Percentiles rank a stretch among this genome's conserved stretches.
phyloP scores from a whole-genome alignment of 2,329 filamentous ascomycete species.

The Pseudogymnoascus sp. region DNA sequence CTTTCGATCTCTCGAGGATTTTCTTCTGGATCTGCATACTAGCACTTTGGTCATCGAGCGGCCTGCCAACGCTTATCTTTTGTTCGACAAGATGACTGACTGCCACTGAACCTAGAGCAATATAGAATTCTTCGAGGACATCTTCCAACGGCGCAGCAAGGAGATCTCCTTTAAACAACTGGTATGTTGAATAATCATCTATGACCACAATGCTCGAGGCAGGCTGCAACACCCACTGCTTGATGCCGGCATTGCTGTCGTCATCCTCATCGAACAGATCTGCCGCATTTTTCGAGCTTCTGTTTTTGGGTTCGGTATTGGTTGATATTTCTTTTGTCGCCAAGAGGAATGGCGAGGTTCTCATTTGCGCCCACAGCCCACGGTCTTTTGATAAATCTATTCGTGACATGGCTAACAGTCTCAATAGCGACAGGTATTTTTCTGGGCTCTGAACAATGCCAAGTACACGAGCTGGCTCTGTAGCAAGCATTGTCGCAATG shows the following conservation, averaged over 20 bases:
- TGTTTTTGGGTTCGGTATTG: conserved; percentile 19
- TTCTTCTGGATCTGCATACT: conserved; percentile 67
- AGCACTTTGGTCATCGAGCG: conserved; percentile 54
- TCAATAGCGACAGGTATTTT: conserved; percentile 78
- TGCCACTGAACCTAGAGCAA: conserved; percentile 67
- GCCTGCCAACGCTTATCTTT: conserved; percentile 61
- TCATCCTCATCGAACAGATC: conserved; percentile 34
- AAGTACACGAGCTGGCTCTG: conserved; percentile 74
- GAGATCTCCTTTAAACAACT: conserved; percentile 76
- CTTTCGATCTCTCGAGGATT: conserved; percentile 77
- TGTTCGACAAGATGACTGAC: conserved; percentile 74
- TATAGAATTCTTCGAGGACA: conserved; percentile 74
- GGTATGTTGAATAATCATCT: conserved; percentile 84
- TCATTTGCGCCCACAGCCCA: conserved; percentile 69
- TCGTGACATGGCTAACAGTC: conserved; percentile 69
- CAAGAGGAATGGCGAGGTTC: conserved; percentile 66
- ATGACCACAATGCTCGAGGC: conserved; percentile 69
- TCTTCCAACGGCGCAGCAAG: conserved; percentile 90
- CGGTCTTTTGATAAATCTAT: conserved; percentile 68
- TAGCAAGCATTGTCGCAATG: conserved; percentile 74
- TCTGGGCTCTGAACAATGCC: conserved; percentile 72
- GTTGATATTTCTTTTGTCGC: conserved; percentile 66
- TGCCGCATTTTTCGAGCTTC: conserved; percentile 14
- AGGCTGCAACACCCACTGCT: conserved; percentile 62
- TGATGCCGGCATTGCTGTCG: conserved; percentile 34